phyloP scores from a whole-genome alignment of 768 basidiomycete species.

The Termitomyces sp. region DNA sequence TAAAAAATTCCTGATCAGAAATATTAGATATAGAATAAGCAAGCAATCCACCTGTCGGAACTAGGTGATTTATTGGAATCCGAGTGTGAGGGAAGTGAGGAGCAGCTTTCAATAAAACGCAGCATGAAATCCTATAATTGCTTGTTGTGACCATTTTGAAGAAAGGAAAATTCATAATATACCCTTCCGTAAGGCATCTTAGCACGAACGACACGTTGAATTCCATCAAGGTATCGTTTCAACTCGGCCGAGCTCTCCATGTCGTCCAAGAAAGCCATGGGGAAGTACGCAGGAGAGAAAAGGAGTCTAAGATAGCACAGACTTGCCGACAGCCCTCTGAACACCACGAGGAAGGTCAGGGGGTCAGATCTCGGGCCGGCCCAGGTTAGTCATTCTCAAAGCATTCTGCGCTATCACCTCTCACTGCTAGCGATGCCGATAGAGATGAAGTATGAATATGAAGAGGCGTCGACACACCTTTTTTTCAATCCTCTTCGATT shows the following conservation, averaged over 20 bases:
- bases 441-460: not conserved
- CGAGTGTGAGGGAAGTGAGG: not conserved
- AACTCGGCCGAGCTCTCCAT: not conserved
- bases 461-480: no score
- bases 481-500: not conserved
- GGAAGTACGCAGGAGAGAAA: not conserved
- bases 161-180: not conserved
- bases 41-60: not conserved
- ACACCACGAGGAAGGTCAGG: not conserved
- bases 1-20: not conserved
- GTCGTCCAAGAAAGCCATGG: not conserved
- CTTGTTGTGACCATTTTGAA: not conserved
- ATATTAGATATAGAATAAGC: not conserved
- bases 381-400: not conserved
- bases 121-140: not conserved
- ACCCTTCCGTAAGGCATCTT: conserved; percentile 11
- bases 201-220: not conserved
- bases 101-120: not conserved
- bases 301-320: not conserved
- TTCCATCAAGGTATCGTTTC: not conserved
- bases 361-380: not conserved
- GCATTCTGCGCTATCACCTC: not conserved
- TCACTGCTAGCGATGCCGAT: not conserved
- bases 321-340: not conserved
- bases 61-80: not conserved